phyloP scores from a whole-genome alignment of 805 yeast species.

The Nakazawaea ernobii region DNA sequence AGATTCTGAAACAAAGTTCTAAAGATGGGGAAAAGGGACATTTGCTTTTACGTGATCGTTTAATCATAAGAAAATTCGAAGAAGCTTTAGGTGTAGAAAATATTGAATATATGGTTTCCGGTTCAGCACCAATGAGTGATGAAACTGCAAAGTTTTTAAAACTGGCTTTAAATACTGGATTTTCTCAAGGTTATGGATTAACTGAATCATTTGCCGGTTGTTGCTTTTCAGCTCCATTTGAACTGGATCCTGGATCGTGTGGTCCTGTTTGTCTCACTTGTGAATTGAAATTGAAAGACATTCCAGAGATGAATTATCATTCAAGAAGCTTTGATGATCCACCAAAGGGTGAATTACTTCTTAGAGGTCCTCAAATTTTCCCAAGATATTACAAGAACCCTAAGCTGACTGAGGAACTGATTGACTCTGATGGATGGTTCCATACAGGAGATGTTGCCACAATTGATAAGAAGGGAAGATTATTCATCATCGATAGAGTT shows the following conservation, averaged over 20 bases:
- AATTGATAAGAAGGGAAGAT: constrained; percentile 27
- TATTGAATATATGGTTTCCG: constrained; percentile 34
- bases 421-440: constrained; percentile 49
- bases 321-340: constrained; percentile 20
- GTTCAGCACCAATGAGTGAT: constrained; percentile 70
- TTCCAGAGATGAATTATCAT: constrained; percentile 42
- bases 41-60: constrained; percentile 26
- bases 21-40: constrained; percentile 23
- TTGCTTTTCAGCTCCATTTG: constrained; percentile 31
- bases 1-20: constrained; percentile 8
- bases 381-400: constrained; percentile 42
- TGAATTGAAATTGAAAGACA: constrained; percentile 50
- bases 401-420: constrained; percentile 39
- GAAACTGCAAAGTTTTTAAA: constrained; percentile 56
- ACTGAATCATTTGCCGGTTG: constrained; percentile 62
- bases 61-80: constrained; percentile 37
- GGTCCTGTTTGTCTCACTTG: constrained; percentile 46
- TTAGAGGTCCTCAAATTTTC: constrained; percentile 54
- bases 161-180: constrained; percentile 42
- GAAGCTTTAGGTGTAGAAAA: constrained; percentile 39
- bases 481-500: constrained; percentile 51
- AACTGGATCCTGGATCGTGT: constrained; percentile 31
- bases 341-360: constrained; percentile 45
- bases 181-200: constrained; percentile 53
- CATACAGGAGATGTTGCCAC: constrained; percentile 52